A percentile compares a stretch with the other conserved stretches of the same genome.
Conservation (phyloP, 768 basidiomycete species). For the Termitomyces sp. region DNA sequence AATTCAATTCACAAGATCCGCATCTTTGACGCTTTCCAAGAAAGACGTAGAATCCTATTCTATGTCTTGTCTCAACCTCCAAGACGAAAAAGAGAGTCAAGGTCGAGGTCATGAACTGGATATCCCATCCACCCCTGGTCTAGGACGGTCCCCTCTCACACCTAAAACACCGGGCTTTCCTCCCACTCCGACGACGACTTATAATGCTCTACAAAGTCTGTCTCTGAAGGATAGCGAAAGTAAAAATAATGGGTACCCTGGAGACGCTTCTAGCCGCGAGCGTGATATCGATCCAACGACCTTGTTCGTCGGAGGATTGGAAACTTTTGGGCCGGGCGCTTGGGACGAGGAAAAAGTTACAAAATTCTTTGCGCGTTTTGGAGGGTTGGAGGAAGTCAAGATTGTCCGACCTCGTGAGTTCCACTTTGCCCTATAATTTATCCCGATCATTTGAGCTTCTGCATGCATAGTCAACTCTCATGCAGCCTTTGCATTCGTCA, state of each 20-base stretch:
- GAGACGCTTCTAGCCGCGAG: conserved; percentile 17
- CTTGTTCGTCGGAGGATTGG: conserved; percentile 74
- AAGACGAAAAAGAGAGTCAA: conserved; percentile 7
- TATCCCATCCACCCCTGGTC: conserved; percentile 37
- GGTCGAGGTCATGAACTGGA: conserved; percentile 32
- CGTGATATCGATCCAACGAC: conserved; percentile 58
- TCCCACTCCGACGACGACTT: conserved; percentile 39
- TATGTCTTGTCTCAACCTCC: not conserved
- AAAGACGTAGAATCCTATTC: not conserved
- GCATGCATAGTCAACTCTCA: conserved; percentile 44
- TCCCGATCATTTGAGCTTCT: not conserved
- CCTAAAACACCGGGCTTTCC: conserved; percentile 48
- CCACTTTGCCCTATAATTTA: not conserved
- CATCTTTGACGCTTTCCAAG: conserved; percentile 10
- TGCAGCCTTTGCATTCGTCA: conserved; percentile 77
- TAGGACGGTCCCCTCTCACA: conserved; percentile 43
- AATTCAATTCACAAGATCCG: conserved; percentile 5
- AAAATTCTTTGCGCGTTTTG: conserved; percentile 57
- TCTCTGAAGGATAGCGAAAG: conserved; percentile 19
- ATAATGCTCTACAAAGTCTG: conserved; percentile 26
- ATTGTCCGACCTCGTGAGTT: conserved; percentile 58
- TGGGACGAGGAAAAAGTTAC: conserved; percentile 68
- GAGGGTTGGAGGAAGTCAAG: conserved; percentile 58
- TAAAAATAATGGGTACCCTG: conserved; percentile 16
- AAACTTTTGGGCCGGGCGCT: conserved; percentile 51